A percentile compares a stretch with the other conserved stretches of the same genome.
phyloP scores from a whole-genome alignment of 345 rosid genomes.

The Rhodomyrtus tomentosa region DNA sequence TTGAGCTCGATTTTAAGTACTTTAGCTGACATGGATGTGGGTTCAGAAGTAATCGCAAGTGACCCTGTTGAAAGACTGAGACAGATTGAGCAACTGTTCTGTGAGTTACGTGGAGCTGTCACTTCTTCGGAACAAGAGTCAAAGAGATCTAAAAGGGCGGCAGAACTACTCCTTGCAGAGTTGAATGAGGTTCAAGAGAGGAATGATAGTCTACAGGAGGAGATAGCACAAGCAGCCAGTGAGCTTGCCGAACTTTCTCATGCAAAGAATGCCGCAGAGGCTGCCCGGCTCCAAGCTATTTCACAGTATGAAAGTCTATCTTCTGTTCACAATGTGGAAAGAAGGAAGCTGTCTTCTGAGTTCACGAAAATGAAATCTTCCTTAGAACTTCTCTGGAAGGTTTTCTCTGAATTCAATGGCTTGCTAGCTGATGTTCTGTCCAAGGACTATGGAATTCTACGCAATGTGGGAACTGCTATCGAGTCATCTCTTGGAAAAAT shows the following conservation, averaged over 20 bases:
- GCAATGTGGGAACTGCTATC: slow-evolving; percentile 40
- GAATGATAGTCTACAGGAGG: slow-evolving; percentile 80
- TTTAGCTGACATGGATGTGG: slow-evolving; percentile 44
- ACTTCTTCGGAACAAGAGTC: slow-evolving; percentile 61
- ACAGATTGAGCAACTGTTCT: slow-evolving; percentile 32
- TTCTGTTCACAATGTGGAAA: slow-evolving; percentile 30
- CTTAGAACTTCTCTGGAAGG: slow-evolving; percentile 33
- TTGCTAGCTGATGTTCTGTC: slow-evolving; percentile 36
- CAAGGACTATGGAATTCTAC: slow-evolving; percentile 50
- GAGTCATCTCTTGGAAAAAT: slow-evolving; percentile 31
- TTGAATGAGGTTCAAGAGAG: slow-evolving; percentile 92
- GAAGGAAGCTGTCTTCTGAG: slow-evolving; percentile 37
- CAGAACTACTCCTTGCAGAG: slow-evolving; percentile 82
- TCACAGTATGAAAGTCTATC: slow-evolving; percentile 40
- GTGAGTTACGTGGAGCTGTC: slow-evolving; percentile 41
- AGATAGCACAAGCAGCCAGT: slow-evolving; percentile 32
- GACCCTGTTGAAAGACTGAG: slow-evolving; percentile 63
- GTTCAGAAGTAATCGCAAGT: slow-evolving; percentile 31
- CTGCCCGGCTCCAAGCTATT: slow-evolving; percentile 52
- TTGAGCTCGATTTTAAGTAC: slow-evolving; percentile 30
- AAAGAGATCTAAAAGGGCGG: slow-evolving; percentile 74
- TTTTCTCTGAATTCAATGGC: slow-evolving; percentile 28
- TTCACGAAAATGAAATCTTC: slow-evolving; percentile 28
- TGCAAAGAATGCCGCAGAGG: slow-evolving; percentile 45
- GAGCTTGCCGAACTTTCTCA: slow-evolving; percentile 40